A percentile compares a stretch with the other conserved stretches of the same genome.
phyloP scores from a whole-genome alignment of 2,329 filamentous ascomycete genomes.

The Rosellinia necatrix region DNA sequence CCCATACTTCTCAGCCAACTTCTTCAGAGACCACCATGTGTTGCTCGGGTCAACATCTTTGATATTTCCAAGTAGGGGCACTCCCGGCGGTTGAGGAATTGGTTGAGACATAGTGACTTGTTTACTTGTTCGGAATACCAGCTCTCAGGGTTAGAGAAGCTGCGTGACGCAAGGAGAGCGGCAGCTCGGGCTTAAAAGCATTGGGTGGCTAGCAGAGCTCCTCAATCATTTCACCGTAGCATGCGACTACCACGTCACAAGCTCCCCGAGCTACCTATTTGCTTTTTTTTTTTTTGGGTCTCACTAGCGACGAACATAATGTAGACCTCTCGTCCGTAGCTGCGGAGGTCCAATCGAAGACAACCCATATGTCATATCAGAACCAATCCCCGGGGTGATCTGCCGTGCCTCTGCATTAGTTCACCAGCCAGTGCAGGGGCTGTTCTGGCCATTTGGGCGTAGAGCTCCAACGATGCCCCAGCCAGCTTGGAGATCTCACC shows the following conservation, averaged over 20 bases:
- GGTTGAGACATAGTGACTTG: slow-evolving; percentile 46
- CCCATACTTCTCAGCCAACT: slow-evolving; percentile 53
- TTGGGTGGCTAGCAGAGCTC: slow-evolving; percentile 1
- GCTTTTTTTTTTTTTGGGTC: slow-evolving; percentile 26
- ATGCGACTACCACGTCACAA: slow-evolving; percentile 17
- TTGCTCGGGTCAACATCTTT: slow-evolving; percentile 54
- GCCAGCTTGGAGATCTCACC: neutral
- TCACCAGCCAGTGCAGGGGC: neutral
- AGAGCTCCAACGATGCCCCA: neutral
- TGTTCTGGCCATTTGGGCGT: neutral
- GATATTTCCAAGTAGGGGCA: slow-evolving; percentile 57
- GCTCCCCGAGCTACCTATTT: slow-evolving; percentile 7
- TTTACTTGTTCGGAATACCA: neutral
- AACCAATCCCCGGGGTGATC: slow-evolving; percentile 25
- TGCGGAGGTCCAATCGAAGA: slow-evolving; percentile 19
- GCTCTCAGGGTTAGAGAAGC: neutral
- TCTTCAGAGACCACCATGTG: slow-evolving; percentile 54
- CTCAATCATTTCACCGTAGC: slow-evolving; percentile 14
- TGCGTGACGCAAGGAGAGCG: neutral
- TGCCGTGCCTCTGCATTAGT: slow-evolving; percentile 27
- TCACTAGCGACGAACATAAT: slow-evolving; percentile 14
- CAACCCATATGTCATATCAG: slow-evolving; percentile 22
- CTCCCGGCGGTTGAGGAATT: slow-evolving; percentile 55
- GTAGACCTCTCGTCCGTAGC: slow-evolving; percentile 11
- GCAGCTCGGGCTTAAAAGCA: slow-evolving; percentile 24